A percentile compares a stretch with the other conserved stretches of the same genome.
phyloP scores from a whole-genome alignment of 176 grass and related monocot species.

The Rhipidocladum racemiflorum region DNA sequence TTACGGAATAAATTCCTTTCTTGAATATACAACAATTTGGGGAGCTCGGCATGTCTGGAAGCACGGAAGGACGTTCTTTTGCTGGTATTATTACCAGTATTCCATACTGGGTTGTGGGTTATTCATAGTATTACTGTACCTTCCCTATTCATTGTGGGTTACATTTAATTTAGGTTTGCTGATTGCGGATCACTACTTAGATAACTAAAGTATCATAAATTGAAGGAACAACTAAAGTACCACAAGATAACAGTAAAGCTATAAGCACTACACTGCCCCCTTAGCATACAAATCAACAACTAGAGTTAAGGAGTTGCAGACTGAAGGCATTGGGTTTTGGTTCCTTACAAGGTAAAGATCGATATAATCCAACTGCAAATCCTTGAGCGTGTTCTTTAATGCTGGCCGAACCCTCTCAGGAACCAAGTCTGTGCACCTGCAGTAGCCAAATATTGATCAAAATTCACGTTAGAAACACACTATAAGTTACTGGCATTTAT shows the following conservation, averaged over 20 bases:
- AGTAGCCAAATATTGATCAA: slow-evolving; percentile 11
- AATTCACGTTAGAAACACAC: background rate
- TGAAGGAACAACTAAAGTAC: background rate
- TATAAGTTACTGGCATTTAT: background rate
- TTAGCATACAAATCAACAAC: background rate
- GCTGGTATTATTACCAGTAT: too few relatives aligned
- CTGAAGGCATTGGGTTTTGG: background rate
- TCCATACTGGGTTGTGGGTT: too few relatives aligned
- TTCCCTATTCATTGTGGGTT: too few relatives aligned
- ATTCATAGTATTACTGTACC: too few relatives aligned
- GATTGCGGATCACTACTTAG: background rate
- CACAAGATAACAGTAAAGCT: background rate
- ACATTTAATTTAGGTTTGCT: background rate
- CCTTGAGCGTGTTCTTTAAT: slow-evolving; percentile 56
- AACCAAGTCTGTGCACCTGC: slow-evolving; percentile 68
- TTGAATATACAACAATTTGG: too few relatives aligned
- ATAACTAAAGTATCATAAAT: background rate
- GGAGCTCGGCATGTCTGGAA: too few relatives aligned
- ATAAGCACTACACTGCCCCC: background rate
- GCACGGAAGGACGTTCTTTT: too few relatives aligned
- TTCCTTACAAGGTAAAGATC: slow-evolving; percentile 67
- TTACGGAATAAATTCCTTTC: too few relatives aligned
- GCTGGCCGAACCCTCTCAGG: slow-evolving; percentile 55
- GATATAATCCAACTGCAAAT: slow-evolving; percentile 69
- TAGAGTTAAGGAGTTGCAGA: background rate